Evolutionary conservation across 192 early-diverging fungal genomes (phyloP).

Genomic region (Oehlia diaphana): DNA sequence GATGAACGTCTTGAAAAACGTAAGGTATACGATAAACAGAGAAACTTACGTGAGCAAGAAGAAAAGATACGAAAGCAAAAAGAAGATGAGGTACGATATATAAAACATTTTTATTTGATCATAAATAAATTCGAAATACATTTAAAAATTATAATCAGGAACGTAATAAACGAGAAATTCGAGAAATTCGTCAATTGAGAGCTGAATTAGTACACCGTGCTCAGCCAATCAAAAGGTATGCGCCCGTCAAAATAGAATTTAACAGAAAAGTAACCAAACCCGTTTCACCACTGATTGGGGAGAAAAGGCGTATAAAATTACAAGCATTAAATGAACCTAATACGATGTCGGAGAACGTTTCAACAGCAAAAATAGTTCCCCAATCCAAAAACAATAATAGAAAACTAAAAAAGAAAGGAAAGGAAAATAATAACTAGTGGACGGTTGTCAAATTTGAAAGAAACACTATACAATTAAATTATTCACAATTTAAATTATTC

Average conservation of each 20-base stretch:
- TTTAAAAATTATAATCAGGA: background rate
- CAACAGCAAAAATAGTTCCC: no score
- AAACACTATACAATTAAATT: no score
- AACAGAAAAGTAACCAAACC: background rate
- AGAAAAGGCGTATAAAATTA: conserved; percentile 4
- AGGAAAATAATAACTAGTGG: no score
- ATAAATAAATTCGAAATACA: background rate
- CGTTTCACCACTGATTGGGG: conserved; percentile 20
- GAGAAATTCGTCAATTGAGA: conserved; percentile 15
- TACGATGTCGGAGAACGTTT: no score
- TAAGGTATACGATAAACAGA: background rate
- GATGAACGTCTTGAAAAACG: conserved; percentile 10
- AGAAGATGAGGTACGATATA: conserved; percentile 13
- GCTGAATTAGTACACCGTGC: background rate
- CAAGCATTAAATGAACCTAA: background rate
- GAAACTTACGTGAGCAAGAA: background rate
- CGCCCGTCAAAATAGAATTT: background rate
- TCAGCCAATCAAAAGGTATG: background rate
- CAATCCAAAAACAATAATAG: no score
- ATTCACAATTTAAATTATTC: no score
- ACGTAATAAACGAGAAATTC: background rate
- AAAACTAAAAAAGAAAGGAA: no score
- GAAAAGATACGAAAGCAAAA: background rate
- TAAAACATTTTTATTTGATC: background rate
- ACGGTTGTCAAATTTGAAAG: no score